Percentiles rank a stretch among this genome's conserved stretches.
phyloP scores from a whole-genome alignment of 1,139 yeast genomes.

The Hansenula lynferdii region DNA sequence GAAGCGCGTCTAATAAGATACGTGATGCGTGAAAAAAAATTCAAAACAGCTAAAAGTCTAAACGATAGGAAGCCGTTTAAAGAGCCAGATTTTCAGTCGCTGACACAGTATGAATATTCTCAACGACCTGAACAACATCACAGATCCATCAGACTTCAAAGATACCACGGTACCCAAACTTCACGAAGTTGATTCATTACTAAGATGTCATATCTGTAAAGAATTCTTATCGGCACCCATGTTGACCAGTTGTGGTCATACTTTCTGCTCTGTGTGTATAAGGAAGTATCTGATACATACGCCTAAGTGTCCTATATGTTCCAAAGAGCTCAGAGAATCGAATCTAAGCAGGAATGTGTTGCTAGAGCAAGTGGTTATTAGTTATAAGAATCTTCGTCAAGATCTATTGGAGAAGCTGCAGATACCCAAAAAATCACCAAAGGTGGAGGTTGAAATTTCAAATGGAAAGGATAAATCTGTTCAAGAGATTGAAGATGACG shows the following conservation, averaged over 20 bases:
- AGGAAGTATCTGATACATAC: slow-evolving; percentile 60
- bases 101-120: slow-evolving; percentile 1
- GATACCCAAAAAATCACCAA: not conserved
- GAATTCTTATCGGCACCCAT: slow-evolving; percentile 82
- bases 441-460: not conserved
- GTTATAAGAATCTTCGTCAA: slow-evolving; percentile 44
- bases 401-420: slow-evolving; percentile 14
- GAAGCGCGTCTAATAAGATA: not conserved
- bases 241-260: slow-evolving; percentile 80
- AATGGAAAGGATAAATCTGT: not conserved
- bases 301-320: slow-evolving; percentile 76
- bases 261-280: slow-evolving; percentile 88
- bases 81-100: no score
- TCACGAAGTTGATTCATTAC: slow-evolving; percentile 58
- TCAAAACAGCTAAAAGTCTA: no score
- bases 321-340: slow-evolving; percentile 66
- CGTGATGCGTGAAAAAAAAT: not conserved
- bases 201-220: slow-evolving; percentile 90
- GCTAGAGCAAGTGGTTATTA: slow-evolving; percentile 66
- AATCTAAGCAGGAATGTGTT: slow-evolving; percentile 61
- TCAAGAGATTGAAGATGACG: slow-evolving; percentile 18
- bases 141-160: slow-evolving; percentile 74
- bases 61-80: no score
- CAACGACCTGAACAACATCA: slow-evolving; percentile 25
- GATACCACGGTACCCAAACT: slow-evolving; percentile 49